Conservation (phyloP, 257 asterid species). For the Solanum arcanum region DNA sequence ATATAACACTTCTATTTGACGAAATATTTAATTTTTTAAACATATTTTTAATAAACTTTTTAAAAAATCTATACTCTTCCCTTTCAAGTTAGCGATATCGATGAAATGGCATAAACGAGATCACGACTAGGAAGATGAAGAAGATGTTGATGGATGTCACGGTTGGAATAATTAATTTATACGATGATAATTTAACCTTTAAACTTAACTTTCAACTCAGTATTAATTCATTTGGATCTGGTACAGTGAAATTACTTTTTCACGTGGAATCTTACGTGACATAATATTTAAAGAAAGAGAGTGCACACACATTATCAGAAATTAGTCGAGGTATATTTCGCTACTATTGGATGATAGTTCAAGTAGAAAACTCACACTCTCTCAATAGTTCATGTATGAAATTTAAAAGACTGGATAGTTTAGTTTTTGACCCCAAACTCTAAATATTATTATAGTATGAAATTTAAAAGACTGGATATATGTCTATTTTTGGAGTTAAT, state of each 20-base stretch:
- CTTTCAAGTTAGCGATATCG: neutral
- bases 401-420: neutral
- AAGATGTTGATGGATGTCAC: neutral
- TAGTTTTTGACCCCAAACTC: neutral
- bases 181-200: too few species aligned
- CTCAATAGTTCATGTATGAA: neutral
- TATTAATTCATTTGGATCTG: too few species aligned
- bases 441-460: too few species aligned
- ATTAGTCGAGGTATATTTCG: neutral
- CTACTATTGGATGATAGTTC: neutral
- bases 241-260: too few species aligned
- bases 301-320: neutral
- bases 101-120: neutral
- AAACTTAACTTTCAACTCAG: too few species aligned
- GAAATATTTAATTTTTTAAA: neutral
- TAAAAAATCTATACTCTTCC: neutral
- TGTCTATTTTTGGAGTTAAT: too few species aligned
- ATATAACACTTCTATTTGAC: neutral
- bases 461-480: too few species aligned
- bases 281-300: neutral
- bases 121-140: neutral
- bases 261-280: neutral
- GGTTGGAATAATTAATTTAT: neutral
- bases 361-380: neutral
- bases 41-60: too few species aligned